Evolutionary conservation across 441 rosid species (phyloP).

Genomic region (Raphanus hybrid): DNA sequence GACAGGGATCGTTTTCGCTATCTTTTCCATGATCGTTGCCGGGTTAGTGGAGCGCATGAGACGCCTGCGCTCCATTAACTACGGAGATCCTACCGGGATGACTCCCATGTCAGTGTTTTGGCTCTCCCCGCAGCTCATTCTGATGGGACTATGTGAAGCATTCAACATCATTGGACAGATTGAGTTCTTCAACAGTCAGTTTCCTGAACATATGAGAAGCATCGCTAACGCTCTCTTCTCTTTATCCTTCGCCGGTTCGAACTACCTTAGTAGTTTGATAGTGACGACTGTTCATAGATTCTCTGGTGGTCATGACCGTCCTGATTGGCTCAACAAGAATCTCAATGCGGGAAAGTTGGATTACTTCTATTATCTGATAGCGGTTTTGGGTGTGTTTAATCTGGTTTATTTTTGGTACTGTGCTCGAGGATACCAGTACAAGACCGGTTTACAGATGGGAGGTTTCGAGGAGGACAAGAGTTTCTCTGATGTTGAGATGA

Average conservation of each 20-base stretch:
- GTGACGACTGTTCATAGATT: constrained; percentile 68
- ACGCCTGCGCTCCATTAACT: constrained; percentile 54
- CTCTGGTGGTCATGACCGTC: constrained; percentile 54
- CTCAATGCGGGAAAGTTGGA: constrained; percentile 84
- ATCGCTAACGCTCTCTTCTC: constrained; percentile 78
- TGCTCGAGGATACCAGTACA: constrained; percentile 70
- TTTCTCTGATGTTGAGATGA: constrained; percentile 51
- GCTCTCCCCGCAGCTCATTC: constrained; percentile 84
- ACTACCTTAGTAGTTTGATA: constrained; percentile 71
- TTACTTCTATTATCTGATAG: constrained; percentile 85
- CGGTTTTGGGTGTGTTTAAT: constrained; percentile 67
- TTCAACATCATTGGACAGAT: constrained; percentile 77
- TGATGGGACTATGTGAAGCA: constrained; percentile 89
- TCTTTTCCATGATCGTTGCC: constrained; percentile 72
- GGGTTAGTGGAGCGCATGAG: constrained; percentile 69
- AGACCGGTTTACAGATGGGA: constrained; percentile 51
- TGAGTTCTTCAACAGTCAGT: constrained; percentile 89
- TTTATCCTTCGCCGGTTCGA: constrained; percentile 71
- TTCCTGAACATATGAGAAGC: constrained; percentile 95
- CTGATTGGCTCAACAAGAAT: constrained; percentile 84
- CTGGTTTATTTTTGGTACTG: constrained; percentile 71
- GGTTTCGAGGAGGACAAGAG: constrained; percentile 36
- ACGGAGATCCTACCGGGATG: constrained; percentile 45
- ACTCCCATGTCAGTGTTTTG: constrained; percentile 79
- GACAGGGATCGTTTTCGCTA: constrained; percentile 68